phyloP scores from a whole-genome alignment of 2,329 filamentous ascomycete species.

The Tolypocladium sp. region DNA sequence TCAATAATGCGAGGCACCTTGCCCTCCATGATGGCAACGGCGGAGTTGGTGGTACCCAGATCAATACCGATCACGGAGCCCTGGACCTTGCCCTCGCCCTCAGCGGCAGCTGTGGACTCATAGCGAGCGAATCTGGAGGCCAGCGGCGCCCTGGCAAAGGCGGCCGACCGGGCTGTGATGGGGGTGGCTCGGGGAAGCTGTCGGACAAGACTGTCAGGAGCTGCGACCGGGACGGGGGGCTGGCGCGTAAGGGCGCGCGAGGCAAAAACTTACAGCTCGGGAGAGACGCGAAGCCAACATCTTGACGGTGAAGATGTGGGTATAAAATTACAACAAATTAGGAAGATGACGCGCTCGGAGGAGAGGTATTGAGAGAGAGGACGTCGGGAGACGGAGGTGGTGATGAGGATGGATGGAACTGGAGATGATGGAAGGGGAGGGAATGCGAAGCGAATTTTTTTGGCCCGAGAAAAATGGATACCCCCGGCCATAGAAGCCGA shows the following conservation, averaged over 20 bases:
- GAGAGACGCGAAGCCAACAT: constrained; percentile 67
- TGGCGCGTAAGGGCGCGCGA: background rate
- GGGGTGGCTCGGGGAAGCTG: constrained; percentile 72
- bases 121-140: constrained; percentile 68
- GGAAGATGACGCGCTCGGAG: constrained; percentile 23
- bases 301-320: constrained; percentile 31
- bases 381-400: constrained; percentile 8
- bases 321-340: constrained; percentile 25
- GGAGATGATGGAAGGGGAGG: constrained; percentile 15
- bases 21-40: constrained; percentile 95
- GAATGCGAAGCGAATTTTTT: constrained; percentile 29
- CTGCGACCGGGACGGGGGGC: background rate
- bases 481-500: constrained; percentile 30
- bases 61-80: constrained; percentile 97
- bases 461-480: constrained; percentile 21
- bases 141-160: constrained; percentile 59
- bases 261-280: constrained; percentile 57
- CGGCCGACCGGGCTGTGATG: constrained; percentile 57
- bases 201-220: constrained; percentile 9
- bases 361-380: constrained; percentile 17
- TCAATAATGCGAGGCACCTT: constrained; percentile 94
- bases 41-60: constrained; percentile 95
- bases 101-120: constrained; percentile 50
- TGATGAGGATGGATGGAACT: constrained; percentile 6
- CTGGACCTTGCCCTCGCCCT: constrained; percentile 66